phyloP scores from a whole-genome alignment of 2,329 filamentous ascomycete species.

The Pyricularia sp. region DNA sequence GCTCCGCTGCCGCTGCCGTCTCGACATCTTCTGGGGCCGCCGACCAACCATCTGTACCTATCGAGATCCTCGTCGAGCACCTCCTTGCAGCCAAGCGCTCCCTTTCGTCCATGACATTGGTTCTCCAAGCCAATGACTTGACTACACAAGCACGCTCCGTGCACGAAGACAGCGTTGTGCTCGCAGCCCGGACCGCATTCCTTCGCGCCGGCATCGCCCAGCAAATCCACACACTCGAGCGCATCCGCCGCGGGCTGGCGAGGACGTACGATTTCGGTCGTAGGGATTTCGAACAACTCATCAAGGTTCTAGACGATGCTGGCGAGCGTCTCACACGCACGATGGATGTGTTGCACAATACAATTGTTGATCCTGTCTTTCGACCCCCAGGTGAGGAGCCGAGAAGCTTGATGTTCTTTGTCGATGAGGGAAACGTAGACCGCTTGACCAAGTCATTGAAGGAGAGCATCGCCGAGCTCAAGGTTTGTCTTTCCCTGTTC shows the following conservation, averaged over 20 bases:
- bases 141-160: conserved; percentile 62
- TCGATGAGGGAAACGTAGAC: conserved; percentile 59
- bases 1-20: background rate
- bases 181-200: conserved; percentile 58
- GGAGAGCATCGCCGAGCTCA: conserved; percentile 56
- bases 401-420: conserved; percentile 60
- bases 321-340: conserved; percentile 52
- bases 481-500: conserved; percentile 29
- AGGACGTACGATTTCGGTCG: conserved; percentile 44
- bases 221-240: conserved; percentile 38
- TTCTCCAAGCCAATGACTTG: conserved; percentile 78
- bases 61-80: conserved; percentile 72
- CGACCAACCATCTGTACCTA: conserved; percentile 23
- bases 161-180: conserved; percentile 65
- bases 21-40: conserved; percentile 1
- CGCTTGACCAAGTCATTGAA: conserved; percentile 54
- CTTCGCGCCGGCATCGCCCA: conserved; percentile 47
- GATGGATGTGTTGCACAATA: conserved; percentile 50
- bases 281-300: conserved; percentile 46
- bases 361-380: conserved; percentile 50
- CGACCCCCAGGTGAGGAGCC: conserved; percentile 43
- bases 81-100: conserved; percentile 81
- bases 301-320: conserved; percentile 53
- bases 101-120: conserved; percentile 67
- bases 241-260: conserved; percentile 37